phyloP scores from a whole-genome alignment of 768 basidiomycete species.

The Lepiota venenata region DNA sequence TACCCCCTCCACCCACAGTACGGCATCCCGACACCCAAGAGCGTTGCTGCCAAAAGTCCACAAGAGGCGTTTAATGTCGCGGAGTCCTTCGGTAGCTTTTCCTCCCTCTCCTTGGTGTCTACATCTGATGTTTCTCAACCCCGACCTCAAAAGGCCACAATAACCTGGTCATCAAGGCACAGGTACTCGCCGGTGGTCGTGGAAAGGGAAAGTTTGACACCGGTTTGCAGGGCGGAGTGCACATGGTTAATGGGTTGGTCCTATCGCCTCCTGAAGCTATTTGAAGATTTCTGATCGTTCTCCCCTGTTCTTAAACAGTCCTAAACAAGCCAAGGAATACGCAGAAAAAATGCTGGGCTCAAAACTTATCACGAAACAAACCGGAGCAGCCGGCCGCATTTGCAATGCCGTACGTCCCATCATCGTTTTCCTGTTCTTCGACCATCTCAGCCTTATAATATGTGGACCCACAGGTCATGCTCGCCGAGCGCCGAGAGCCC shows the following conservation, averaged over 20 bases:
- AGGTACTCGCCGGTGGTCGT: constrained; percentile 97
- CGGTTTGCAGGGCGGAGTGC: constrained; percentile 97
- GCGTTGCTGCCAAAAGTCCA: constrained; percentile 80
- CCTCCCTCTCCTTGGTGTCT: constrained; percentile 4
- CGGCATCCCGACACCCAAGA: constrained; percentile 92
- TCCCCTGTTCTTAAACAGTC: constrained; percentile 37
- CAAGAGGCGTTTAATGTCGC: constrained; percentile 90
- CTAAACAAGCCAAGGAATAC: constrained; percentile 83
- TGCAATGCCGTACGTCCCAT: constrained; percentile 82
- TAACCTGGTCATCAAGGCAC: constrained; percentile 94
- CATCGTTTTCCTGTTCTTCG: neutral
- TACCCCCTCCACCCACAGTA: constrained; percentile 53
- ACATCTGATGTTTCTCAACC: constrained; percentile 1
- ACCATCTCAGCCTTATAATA: neutral
- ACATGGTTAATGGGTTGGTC: constrained; percentile 80
- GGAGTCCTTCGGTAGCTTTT: constrained; percentile 72
- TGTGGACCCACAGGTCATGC: constrained; percentile 72
- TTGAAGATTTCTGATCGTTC: neutral
- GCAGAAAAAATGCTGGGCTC: constrained; percentile 93
- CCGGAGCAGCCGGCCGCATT: constrained; percentile 85
- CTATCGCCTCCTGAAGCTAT: neutral
- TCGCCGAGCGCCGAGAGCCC: constrained; percentile 91
- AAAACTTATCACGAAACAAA: constrained; percentile 98
- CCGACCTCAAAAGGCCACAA: constrained; percentile 50
- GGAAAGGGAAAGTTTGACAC: constrained; percentile 97